Evolutionary conservation across 208 protist species (phyloP).

Genomic region (Naegleria lovaniensis): DNA sequence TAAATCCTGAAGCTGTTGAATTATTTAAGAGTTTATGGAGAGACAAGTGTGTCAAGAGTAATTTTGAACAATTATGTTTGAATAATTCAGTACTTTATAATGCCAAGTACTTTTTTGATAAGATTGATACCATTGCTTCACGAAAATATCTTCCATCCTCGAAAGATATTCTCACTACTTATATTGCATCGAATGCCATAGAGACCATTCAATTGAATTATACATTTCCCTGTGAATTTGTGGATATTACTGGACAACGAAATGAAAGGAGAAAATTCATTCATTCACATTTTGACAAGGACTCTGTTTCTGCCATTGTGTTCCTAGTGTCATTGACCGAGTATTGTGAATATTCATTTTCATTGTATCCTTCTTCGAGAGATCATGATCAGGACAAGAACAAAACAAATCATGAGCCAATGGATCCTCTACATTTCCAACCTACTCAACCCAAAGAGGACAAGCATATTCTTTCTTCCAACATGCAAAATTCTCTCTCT

Average conservation of each 20-base stretch:
- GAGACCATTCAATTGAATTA: not conserved
- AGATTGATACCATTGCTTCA: not conserved
- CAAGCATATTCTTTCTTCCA: not conserved
- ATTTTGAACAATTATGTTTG: not conserved
- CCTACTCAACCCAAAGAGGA: not conserved
- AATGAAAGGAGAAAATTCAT: not conserved
- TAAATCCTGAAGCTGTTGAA: not conserved
- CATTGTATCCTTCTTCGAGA: not conserved
- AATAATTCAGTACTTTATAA: not conserved
- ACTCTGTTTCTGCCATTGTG: conserved; percentile 62
- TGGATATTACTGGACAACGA: conserved; percentile 31
- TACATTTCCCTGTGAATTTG: not conserved
- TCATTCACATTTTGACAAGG: not conserved
- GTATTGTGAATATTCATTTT: not conserved
- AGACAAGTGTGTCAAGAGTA: not conserved
- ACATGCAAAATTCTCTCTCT: not conserved
- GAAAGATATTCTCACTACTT: not conserved
- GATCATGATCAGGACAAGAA: not conserved
- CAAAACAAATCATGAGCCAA: not conserved
- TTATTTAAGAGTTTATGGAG: not conserved
- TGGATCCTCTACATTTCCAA: not conserved
- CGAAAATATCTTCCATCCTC: not conserved
- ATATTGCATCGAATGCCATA: not conserved
- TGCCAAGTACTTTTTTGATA: not conserved
- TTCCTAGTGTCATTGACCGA: conserved; percentile 54